Evolutionary conservation across 306 rosid species (phyloP).

Genomic region (Lathyrus aphaca): DNA sequence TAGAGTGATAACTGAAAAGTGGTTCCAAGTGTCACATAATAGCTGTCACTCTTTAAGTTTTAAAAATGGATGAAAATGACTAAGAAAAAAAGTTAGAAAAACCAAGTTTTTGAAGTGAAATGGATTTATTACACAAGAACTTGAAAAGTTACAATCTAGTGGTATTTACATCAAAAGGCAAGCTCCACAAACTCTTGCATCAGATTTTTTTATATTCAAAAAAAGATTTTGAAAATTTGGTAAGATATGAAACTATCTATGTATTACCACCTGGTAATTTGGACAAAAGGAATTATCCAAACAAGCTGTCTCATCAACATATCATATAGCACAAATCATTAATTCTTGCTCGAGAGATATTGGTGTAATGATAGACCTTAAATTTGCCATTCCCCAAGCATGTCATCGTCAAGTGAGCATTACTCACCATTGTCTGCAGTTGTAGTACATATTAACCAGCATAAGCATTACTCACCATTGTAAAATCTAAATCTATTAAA

Average conservation of each 20-base stretch:
- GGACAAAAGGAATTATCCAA: constrained; percentile 32
- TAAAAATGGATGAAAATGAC: constrained; percentile 25
- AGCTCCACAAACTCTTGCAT: constrained; percentile 10
- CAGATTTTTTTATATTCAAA: constrained; percentile 5
- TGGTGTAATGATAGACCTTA: constrained; percentile 76
- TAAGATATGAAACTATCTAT: constrained; percentile 26
- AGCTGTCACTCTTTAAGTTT: constrained; percentile 32
- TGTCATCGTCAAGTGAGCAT: constrained; percentile 81
- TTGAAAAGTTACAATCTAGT: constrained; percentile 28
- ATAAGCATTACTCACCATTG: background rate
- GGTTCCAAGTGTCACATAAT: constrained; percentile 40
- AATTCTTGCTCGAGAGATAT: constrained; percentile 65
- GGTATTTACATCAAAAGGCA: constrained; percentile 27
- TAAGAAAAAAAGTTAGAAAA: background rate
- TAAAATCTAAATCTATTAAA: background rate
- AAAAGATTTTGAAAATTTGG: constrained; percentile 15
- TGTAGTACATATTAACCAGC: constrained; percentile 36
- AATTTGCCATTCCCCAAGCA: constrained; percentile 76
- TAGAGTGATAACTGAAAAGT: constrained; percentile 24
- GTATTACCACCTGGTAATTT: constrained; percentile 26
- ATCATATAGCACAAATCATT: constrained; percentile 77
- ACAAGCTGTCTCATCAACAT: constrained; percentile 52
- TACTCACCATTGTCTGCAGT: constrained; percentile 91
- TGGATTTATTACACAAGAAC: constrained; percentile 36
- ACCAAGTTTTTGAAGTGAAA: constrained; percentile 23